Percentiles rank a stretch among this genome's conserved stretches.
These are phyloP conservation scores for Brassica napus DNA, from an alignment of 345 rosid genomes.

Conservation along the genomic window DNA sequence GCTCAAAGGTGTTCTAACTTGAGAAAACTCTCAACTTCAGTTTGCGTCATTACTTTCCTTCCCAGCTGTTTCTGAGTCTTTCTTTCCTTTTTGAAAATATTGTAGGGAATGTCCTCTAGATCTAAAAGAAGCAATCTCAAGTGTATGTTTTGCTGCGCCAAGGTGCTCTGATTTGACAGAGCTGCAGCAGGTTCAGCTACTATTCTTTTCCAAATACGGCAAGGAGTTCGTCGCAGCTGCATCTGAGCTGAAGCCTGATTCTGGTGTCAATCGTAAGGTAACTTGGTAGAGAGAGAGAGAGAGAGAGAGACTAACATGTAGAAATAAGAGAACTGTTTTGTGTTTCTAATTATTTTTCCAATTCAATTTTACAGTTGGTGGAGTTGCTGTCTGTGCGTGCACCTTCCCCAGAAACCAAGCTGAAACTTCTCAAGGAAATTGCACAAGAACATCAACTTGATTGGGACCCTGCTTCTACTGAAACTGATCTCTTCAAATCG, in stretches of 20 bases:
- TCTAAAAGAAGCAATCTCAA: constrained; percentile 92
- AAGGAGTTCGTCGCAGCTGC: constrained; percentile 92
- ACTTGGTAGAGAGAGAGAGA: background rate
- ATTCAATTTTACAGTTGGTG: constrained; percentile 58
- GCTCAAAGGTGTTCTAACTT: constrained; percentile 75
- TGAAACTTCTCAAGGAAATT: constrained; percentile 91
- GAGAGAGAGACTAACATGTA: background rate
- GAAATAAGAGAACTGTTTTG: background rate
- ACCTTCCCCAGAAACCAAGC: constrained; percentile 69
- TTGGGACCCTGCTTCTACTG: constrained; percentile 92
- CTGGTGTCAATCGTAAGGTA: constrained; percentile 98
- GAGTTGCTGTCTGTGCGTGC: constrained; percentile 88
- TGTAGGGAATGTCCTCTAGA: constrained; percentile 97
- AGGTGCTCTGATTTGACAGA: constrained; percentile 95
- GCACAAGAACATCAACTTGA: constrained; percentile 91
- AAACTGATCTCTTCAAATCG: constrained; percentile 75
- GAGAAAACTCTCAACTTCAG: background rate
- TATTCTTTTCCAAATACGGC: constrained; percentile 81
- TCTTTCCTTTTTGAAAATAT: background rate
- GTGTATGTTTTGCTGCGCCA: constrained; percentile 95
- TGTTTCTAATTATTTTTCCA: background rate
- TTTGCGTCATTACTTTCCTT: background rate
- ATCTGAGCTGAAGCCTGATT: constrained; percentile 87
- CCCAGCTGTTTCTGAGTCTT: background rate
- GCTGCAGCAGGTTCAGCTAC: constrained; percentile 87